These are phyloP conservation scores for Cajanus cajan DNA, from an alignment of 306 rosid genomes.

Conservation along the genomic window DNA sequence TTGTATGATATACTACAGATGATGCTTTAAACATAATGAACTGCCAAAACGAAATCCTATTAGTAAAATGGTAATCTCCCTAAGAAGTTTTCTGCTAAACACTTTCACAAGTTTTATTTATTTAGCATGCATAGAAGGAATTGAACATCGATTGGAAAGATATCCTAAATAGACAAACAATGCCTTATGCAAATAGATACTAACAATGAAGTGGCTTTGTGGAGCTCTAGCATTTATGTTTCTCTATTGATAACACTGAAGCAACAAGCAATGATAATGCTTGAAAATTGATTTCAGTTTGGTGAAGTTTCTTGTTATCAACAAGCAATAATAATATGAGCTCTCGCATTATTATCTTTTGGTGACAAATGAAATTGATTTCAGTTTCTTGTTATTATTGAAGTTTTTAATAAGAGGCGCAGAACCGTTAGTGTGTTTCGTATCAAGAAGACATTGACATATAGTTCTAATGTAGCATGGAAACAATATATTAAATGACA, in stretches of 20 bases:
- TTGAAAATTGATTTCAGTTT: too few relatives aligned
- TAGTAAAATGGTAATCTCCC: not conserved
- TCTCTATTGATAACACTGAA: not conserved
- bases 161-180: not conserved
- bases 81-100: not conserved
- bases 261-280: not conserved
- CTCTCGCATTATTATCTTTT: not conserved
- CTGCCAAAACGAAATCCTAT: not conserved
- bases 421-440: too few relatives aligned
- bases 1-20: not conserved
- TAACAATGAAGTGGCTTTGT: not conserved
- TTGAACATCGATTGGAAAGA: not conserved
- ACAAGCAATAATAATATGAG: too few relatives aligned
- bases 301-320: too few relatives aligned
- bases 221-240: not conserved
- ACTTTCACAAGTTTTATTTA: not conserved
- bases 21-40: not conserved
- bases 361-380: not conserved
- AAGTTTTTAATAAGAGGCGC: too few relatives aligned
- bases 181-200: not conserved
- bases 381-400: too few relatives aligned
- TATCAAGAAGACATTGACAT: too few relatives aligned
- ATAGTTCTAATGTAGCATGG: too few relatives aligned
- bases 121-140: not conserved
- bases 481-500: too few relatives aligned